Conservation (phyloP, 108 stramenopile species). For the Aurantiochytrium sp. region DNA sequence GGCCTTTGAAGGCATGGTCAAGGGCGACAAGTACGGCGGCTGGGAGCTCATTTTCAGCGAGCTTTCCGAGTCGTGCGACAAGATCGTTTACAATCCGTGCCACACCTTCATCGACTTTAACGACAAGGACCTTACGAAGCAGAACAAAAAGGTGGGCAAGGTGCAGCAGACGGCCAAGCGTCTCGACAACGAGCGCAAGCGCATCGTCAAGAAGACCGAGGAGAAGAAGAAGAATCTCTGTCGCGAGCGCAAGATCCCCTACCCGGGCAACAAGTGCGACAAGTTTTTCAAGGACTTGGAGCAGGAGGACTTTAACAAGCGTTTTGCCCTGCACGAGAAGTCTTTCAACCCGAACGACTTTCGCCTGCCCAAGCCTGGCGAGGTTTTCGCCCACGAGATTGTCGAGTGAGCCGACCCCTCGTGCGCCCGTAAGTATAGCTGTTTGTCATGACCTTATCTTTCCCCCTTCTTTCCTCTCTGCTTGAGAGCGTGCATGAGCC, state of each 20-base stretch:
- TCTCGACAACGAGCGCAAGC: conserved; percentile 2
- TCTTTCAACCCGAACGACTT: conserved; percentile 15
- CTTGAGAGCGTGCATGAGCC: no score
- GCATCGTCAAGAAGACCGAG: conserved; percentile 1
- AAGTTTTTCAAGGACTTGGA: background rate
- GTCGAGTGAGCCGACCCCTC: background rate
- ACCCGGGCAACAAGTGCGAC: conserved; percentile 14
- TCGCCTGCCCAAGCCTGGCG: conserved; percentile 2
- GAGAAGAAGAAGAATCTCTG: conserved; percentile 4
- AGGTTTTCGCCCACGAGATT: background rate
- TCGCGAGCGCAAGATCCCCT: conserved; percentile 5
- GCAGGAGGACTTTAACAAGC: background rate
- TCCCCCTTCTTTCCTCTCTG: no score
- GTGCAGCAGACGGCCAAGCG: conserved; percentile 7
- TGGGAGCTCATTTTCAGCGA: conserved; percentile 2
- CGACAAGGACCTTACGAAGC: background rate
- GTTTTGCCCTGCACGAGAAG: background rate
- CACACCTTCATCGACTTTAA: conserved; percentile 3
- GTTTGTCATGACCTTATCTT: no score
- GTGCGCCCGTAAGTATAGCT: no score
- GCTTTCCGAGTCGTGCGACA: background rate
- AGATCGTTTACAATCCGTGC: conserved; percentile 16
- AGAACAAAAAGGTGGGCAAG: conserved; percentile 1
- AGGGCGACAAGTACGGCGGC: conserved; percentile 2
- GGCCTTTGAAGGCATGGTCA: conserved; percentile 16